These are phyloP conservation scores for Apiospora arundinis DNA, from an alignment of 2,329 filamentous ascomycete genomes.

Conservation along the genomic window DNA sequence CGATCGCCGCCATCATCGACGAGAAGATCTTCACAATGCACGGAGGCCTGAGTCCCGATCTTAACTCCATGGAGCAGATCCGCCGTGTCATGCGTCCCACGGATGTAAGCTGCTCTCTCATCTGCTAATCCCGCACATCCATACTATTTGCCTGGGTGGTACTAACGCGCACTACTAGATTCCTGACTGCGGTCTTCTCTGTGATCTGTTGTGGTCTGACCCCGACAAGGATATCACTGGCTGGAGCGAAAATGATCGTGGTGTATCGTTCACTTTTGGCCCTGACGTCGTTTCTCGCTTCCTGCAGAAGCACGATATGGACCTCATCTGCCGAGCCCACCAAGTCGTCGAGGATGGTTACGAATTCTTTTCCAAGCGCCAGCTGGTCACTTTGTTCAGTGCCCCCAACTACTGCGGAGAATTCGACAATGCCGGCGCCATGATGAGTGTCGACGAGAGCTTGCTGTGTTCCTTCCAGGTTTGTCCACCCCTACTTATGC, in stretches of 20 bases:
- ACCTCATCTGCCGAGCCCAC: conserved; percentile 97
- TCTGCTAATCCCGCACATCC: neutral
- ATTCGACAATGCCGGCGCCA: conserved; percentile 98
- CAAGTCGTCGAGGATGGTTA: conserved; percentile 99
- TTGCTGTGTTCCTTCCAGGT: conserved; percentile 99
- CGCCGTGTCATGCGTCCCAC: conserved; percentile 98
- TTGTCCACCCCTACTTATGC: conserved; percentile 39
- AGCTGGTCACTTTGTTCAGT: conserved; percentile 96
- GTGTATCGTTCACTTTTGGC: conserved; percentile 98
- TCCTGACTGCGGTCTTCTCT: conserved; percentile 95
- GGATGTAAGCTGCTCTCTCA: conserved; percentile 73
- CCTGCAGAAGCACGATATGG: conserved; percentile 99
- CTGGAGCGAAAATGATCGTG: conserved; percentile 98
- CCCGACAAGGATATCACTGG: conserved; percentile 99
- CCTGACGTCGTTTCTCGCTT: conserved; percentile 97
- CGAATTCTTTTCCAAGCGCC: conserved; percentile 99
- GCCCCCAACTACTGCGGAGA: conserved; percentile 99
- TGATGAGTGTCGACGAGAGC: conserved; percentile 99
- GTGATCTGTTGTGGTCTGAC: conserved; percentile 97
- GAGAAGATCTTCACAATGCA: conserved; percentile 99
- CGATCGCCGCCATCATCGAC: conserved; percentile 97
- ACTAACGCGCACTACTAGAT: conserved; percentile 67
- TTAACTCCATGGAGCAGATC: conserved; percentile 99
- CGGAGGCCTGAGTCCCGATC: conserved; percentile 92
- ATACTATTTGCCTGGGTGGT: neutral